phyloP scores from a whole-genome alignment of 2,329 filamentous ascomycete species.

The Pseudogymnoascus sp. region DNA sequence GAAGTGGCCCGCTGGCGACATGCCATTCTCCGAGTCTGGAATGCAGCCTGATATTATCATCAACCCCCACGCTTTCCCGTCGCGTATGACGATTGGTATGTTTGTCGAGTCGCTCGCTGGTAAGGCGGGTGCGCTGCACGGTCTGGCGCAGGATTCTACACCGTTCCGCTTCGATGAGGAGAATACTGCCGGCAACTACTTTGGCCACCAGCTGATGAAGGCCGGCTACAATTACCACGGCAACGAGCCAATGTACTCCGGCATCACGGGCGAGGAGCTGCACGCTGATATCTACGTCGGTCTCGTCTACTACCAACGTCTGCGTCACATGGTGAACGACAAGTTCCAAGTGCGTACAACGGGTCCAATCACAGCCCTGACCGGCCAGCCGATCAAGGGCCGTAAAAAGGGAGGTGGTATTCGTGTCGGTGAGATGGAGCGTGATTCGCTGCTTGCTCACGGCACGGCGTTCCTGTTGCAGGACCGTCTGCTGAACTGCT shows the following conservation, averaged over 20 bases:
- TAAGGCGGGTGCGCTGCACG: conserved; percentile 89
- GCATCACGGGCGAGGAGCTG: conserved; percentile 91
- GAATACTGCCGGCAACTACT: conserved; percentile 87
- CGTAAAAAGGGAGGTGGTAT: conserved; percentile 96
- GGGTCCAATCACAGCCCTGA: conserved; percentile 81
- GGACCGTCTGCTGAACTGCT: conserved; percentile 94
- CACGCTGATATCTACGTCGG: conserved; percentile 94
- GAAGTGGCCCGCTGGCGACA: conserved; percentile 87
- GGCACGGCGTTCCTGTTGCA: conserved; percentile 92
- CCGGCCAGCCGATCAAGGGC: conserved; percentile 94
- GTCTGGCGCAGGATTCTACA: conserved; percentile 90
- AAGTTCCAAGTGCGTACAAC: conserved; percentile 98
- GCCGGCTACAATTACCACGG: conserved; percentile 98
- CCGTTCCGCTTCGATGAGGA: conserved; percentile 93
- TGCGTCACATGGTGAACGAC: conserved; percentile 99
- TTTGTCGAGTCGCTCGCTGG: conserved; percentile 96
- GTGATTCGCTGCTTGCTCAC: conserved; percentile 89
- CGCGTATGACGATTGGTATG: conserved; percentile 99
- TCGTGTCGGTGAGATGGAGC: conserved; percentile 98
- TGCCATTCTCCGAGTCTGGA: conserved; percentile 94
- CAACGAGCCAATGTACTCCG: conserved; percentile 97
- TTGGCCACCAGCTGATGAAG: conserved; percentile 89
- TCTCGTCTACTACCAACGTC: conserved; percentile 94
- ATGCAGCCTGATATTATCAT: conserved; percentile 98
- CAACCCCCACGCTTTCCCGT: conserved; percentile 98